These are phyloP conservation scores for Pyrenochaeta sp. DNA, from an alignment of 2,329 filamentous ascomycete species.

Conservation along the genomic window DNA sequence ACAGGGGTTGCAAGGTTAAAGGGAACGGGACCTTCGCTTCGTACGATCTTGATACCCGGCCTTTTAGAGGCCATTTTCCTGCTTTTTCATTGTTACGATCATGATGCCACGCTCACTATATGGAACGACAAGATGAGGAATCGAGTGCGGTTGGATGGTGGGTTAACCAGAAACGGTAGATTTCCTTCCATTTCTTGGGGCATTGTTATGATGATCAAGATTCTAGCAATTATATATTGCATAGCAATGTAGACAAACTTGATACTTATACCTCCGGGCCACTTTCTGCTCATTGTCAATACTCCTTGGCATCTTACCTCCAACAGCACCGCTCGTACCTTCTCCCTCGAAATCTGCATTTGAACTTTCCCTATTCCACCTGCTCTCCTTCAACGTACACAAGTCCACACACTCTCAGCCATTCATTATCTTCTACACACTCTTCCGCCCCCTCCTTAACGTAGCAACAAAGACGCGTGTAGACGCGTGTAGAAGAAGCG, in stretches of 20 bases:
- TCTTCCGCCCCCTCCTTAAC: neutral
- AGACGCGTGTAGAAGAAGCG: too few relatives aligned
- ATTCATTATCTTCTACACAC: neutral
- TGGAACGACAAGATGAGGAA: neutral
- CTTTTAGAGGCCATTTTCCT: conserved; percentile 9
- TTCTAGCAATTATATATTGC: too few relatives aligned
- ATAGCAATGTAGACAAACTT: too few relatives aligned
- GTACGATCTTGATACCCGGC: conserved; percentile 41
- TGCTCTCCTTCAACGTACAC: neutral
- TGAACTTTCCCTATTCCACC: neutral
- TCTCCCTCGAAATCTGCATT: too few relatives aligned
- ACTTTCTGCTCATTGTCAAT: too few relatives aligned
- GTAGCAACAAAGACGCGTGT: conserved; percentile 1
- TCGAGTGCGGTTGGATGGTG: too few relatives aligned
- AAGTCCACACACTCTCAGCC: neutral
- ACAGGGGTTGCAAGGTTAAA: neutral
- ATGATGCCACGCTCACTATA: conserved; percentile 2
- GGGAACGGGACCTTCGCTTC: conserved; percentile 21
- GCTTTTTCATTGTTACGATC: neutral
- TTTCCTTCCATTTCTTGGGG: too few relatives aligned
- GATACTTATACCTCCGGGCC: too few relatives aligned
- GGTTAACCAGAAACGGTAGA: too few relatives aligned
- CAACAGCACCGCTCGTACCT: too few relatives aligned
- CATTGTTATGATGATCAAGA: neutral
- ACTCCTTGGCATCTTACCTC: too few relatives aligned